Evolutionary conservation across 2,329 filamentous ascomycete species (phyloP).

Genomic region (Ophiostoma triangulosporum): DNA sequence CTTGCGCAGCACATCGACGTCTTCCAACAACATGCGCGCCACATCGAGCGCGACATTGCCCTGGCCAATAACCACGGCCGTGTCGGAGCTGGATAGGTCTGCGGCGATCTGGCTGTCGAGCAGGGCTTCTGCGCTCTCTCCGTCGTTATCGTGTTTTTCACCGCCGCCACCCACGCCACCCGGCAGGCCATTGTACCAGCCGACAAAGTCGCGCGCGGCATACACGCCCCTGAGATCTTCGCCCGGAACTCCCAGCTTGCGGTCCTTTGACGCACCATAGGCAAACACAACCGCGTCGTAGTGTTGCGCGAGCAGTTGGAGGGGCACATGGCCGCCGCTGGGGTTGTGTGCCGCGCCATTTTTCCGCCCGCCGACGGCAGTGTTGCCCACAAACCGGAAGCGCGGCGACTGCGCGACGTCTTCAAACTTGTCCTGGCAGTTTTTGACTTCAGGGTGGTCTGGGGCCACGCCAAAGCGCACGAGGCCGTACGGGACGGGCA

Average conservation of each 20-base stretch:
- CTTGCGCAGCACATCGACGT: slow-evolving; percentile 56
- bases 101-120: slow-evolving; percentile 31
- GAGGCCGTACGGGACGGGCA: slow-evolving; percentile 85
- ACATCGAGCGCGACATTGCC: slow-evolving; percentile 95
- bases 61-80: slow-evolving; percentile 81
- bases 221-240: slow-evolving; percentile 68
- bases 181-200: slow-evolving; percentile 95
- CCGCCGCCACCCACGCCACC: slow-evolving; percentile 42
- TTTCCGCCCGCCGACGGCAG: slow-evolving; percentile 45
- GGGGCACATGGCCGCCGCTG: slow-evolving; percentile 41
- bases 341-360: slow-evolving; percentile 25
- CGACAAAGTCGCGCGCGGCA: slow-evolving; percentile 85
- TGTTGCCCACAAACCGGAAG: slow-evolving; percentile 87
- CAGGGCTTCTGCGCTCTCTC: no score
- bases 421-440: slow-evolving; percentile 87
- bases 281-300: slow-evolving; percentile 90
- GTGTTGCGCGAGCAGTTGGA: slow-evolving; percentile 58
- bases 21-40: slow-evolving; percentile 69
- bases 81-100: slow-evolving; percentile 70
- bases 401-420: slow-evolving; percentile 70
- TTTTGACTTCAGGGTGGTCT: slow-evolving; percentile 98
- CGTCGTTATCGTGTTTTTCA: no score
- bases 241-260: slow-evolving; percentile 62
- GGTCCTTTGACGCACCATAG: slow-evolving; percentile 81
- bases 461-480: slow-evolving; percentile 94